Evolutionary conservation across 192 early-diverging fungal genomes (phyloP), one percentile per base, ranked within the genome.

Genomic region (Coemansia sp.): DNA sequence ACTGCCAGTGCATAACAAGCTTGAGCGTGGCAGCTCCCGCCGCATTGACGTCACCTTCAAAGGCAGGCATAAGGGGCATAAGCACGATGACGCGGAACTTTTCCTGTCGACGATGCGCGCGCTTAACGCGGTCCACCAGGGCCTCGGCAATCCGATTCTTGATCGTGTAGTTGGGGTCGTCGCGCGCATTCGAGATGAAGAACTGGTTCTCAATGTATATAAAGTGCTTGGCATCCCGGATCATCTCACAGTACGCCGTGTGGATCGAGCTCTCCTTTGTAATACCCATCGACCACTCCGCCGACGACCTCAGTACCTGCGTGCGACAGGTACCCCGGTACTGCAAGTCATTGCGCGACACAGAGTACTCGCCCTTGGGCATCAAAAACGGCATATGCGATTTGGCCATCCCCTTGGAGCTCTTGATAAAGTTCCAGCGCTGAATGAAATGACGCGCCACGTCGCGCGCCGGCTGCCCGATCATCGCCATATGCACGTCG

Each of bases 171-270:
- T 46, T 62, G n/a, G 78, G 61, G 53, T 84, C 81, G 43, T 78
- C 75, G 41, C 68, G 68, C 16, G 84, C 78, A n/a, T 74, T 81
- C 39, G 85, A 87, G 64, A 92, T 89, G 71, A 95, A 95, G 84
- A 95, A 95, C 72, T 95, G 94, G 74, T 95, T 95, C 71, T 95
- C 94, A 70, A 95, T 95, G 75, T 95, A 94, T 36, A 95, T 80
- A 83, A 91, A 95, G 66, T 94, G 92, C 73, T 93, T 80, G 29
- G 94, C 87, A 34, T 84, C 79, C 33, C 73, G 69, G 73, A 95
- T 95, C 63, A 87, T 79, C 62, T 89, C 84, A 44, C 88, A 76
- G 71, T 95, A 95, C 10, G 93, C 94, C 31, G 88, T 92, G 69
- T 90, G 88, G 73, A 95, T 95, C 36, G 91, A 92, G 77, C 83